These are phyloP conservation scores for Biscutella auriculata DNA, from an alignment of 441 rosid species.

Conservation along the genomic window DNA sequence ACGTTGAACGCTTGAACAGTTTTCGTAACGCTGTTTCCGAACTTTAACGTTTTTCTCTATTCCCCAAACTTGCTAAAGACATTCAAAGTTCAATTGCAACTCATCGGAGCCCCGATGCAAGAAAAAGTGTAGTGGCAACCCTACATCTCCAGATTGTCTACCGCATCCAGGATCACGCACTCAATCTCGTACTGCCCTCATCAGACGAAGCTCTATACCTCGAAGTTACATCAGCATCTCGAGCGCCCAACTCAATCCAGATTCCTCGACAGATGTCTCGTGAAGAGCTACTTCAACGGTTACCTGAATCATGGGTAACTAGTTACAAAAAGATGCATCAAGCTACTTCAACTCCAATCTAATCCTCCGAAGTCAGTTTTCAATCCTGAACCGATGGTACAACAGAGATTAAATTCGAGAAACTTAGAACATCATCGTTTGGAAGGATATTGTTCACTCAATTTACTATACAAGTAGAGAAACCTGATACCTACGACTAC, in stretches of 20 bases:
- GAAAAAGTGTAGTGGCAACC: no score
- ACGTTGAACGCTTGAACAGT: background rate
- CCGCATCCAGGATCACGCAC: no score
- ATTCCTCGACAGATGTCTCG: background rate
- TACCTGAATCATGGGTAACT: background rate
- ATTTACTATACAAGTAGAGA: background rate
- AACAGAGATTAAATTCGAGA: background rate
- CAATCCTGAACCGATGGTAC: background rate
- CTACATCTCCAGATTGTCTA: no score
- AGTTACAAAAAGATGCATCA: background rate
- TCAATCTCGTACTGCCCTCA: no score
- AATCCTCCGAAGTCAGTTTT: background rate
- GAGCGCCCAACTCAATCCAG: background rate
- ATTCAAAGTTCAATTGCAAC: no score
- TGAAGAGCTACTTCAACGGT: background rate
- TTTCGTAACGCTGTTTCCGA: background rate
- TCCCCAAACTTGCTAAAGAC: no score
- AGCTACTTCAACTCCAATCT: background rate
- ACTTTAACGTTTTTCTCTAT: no score
- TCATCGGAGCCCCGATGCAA: no score
- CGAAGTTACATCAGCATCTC: background rate
- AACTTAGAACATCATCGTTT: background rate
- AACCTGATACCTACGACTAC: background rate
- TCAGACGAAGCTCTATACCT: no score
- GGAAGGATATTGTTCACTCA: background rate